Base-by-base conservation (phyloP, 495 filamentous ascomycete genomes). In the Parmelia sp. region DNA sequence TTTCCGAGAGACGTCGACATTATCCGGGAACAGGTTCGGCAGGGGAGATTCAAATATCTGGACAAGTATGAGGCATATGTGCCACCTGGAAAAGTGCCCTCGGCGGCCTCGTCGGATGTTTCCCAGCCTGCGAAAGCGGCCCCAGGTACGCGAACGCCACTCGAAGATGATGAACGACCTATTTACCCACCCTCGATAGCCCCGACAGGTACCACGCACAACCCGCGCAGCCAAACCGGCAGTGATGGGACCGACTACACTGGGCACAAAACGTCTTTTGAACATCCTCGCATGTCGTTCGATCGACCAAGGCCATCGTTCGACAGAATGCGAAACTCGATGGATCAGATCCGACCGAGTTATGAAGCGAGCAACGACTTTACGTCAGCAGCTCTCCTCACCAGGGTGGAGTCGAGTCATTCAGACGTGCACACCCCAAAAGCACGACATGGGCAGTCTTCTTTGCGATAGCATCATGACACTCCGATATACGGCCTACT, bases 241-340 rank as follows among this genome's bases (percentile, higher is more conserved):
- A 96, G 91, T 75, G 91, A 96, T 75, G 92, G 92, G 36, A 96
- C 93, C 19, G 92, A 92, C 62, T 96, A 94, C 71, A 96, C 91
- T 17, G 82, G 85, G 47, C 82, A 85, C 74, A 85, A 83, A 67
- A 74, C 80, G 61, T 85, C 75, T 67, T 74, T 60, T 14, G 72
- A 73, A 36, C 67, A 63, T 59, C 64, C 69, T 40, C 72, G 80
- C 58, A 80, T 84, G 67, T 81, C 86, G 55, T 78, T 92, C 71
- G 80, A 89, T 74, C 82, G 89, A 75, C 82, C 87, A 40, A 77
- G 91, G 58, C 88, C 88, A 35, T 90, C 88, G 9, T 90, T 87
- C 67, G 91, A 96, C 65, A 82, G 91, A 62, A 84, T 94, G 65
- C 80, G 91, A 19, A 78, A 79, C 37, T 88, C 85, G 0, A 87